These are phyloP conservation scores for Acmispon strigosus DNA, from an alignment of 306 rosid genomes.

Conservation along the genomic window DNA sequence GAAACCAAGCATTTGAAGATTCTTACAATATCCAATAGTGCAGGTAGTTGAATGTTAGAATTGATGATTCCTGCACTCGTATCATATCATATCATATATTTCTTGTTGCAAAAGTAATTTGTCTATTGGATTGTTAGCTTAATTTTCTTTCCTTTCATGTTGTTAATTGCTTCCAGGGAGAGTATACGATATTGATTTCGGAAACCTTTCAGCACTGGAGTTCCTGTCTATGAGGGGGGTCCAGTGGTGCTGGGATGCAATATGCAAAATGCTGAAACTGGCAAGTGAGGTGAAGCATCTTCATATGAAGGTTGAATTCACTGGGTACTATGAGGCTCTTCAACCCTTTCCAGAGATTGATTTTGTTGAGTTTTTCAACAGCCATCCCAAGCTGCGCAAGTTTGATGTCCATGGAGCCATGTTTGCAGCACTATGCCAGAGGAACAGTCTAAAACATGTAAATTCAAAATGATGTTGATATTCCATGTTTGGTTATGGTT, in stretches of 20 bases:
- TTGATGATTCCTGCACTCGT: not conserved
- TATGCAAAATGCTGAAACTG: conserved; percentile 71
- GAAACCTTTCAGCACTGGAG: conserved; percentile 65
- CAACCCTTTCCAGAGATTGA: conserved; percentile 93
- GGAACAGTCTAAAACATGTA: conserved; percentile 80
- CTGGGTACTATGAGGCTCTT: conserved; percentile 79
- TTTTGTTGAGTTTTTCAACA: conserved; percentile 86
- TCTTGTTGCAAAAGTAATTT: not conserved
- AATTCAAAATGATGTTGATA: conserved; percentile 12
- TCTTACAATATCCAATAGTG: conserved; percentile 70
- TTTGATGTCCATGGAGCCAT: conserved; percentile 95
- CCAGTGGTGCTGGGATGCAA: conserved; percentile 95
- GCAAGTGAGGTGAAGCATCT: conserved; percentile 89
- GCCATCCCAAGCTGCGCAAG: conserved; percentile 64
- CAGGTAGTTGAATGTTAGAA: conserved; percentile 48
- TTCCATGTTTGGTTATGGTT: not conserved
- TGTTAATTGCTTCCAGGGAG: conserved; percentile 50
- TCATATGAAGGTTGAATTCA: conserved; percentile 90
- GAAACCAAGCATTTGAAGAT: conserved; percentile 49
- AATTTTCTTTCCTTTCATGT: not conserved
- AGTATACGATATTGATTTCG: conserved; percentile 87
- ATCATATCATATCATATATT: too few relatives aligned
- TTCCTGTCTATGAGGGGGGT: conserved; percentile 72
- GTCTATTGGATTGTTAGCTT: not conserved
- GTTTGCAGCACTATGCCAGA: conserved; percentile 99